Conservation (phyloP, 306 rosid genomes). For the Neltuma alba region DNA sequence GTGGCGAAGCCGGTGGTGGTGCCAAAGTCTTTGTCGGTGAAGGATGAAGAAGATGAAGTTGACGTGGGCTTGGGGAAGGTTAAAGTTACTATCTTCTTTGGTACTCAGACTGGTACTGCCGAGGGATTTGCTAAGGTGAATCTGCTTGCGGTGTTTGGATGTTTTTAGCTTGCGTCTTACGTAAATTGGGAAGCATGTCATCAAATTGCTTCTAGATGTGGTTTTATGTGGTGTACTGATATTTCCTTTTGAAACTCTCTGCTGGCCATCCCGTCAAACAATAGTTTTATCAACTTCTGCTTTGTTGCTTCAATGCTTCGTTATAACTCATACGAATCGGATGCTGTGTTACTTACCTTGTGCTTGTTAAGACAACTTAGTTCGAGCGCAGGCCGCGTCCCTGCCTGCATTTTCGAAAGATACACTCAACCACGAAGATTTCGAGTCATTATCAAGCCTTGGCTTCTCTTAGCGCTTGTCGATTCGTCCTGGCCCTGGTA, state of each 20-base stretch:
- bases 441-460: not conserved
- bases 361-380: not conserved
- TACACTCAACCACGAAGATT: not conserved
- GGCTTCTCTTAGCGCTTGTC: not conserved
- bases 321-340: not conserved
- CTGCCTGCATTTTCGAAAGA: not conserved
- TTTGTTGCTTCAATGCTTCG: not conserved
- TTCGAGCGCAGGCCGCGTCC: not conserved
- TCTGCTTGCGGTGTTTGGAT: not conserved
- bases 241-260: not conserved
- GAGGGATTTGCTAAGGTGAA: conserved; percentile 89
- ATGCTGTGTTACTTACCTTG: no score
- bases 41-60: conserved; percentile 66
- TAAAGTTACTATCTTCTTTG: conserved; percentile 69
- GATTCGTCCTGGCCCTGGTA: not conserved
- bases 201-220: not conserved
- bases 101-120: conserved; percentile 93
- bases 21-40: conserved; percentile 44
- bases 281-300: not conserved
- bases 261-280: not conserved
- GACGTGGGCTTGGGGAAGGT: conserved; percentile 62
- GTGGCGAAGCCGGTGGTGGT: conserved; percentile 58
- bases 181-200: not conserved
- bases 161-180: not conserved
- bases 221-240: not conserved